A percentile compares a stretch with the other conserved stretches of the same genome.
phyloP scores from a whole-genome alignment of 164 flowering plant species.

The Annona cherimola region DNA sequence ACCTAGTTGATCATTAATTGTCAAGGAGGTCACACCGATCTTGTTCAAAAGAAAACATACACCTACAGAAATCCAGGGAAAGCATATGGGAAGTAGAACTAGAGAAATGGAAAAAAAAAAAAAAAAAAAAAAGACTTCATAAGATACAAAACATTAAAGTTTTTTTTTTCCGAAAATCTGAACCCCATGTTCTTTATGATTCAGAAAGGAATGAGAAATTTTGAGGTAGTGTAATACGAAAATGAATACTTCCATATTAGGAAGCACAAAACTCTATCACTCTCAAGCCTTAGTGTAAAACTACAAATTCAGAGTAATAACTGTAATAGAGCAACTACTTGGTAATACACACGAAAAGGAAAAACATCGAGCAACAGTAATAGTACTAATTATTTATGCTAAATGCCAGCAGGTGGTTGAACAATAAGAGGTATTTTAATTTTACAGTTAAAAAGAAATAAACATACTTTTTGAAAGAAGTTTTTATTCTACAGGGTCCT shows the following conservation, averaged over 20 bases:
- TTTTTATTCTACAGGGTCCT: too few species aligned
- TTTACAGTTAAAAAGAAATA: too few species aligned
- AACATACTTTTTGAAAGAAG: too few species aligned
- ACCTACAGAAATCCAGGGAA: slow-evolving; percentile 26
- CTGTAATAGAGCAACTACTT: neutral
- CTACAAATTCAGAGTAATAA: neutral
- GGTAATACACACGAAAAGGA: neutral
- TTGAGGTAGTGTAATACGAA: neutral
- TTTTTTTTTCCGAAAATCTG: too few species aligned
- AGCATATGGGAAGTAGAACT: neutral
- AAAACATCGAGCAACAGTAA: neutral
- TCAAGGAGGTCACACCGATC: slow-evolving; percentile 42
- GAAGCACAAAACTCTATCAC: neutral
- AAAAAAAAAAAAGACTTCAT: too few species aligned
- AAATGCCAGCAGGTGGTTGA: neutral
- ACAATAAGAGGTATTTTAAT: neutral
- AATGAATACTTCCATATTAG: neutral
- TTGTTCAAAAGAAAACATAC: slow-evolving; percentile 34
- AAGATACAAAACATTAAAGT: too few species aligned
- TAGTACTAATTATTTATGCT: neutral
- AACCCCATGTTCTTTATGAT: neutral
- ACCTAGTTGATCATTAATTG: slow-evolving; percentile 51
- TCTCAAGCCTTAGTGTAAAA: neutral
- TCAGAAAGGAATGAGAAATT: neutral
- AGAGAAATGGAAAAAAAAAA: neutral